Base-by-base conservation (phyloP, 371 early-diverging fungal species). In the Paraphysoderma sedebokerense region DNA sequence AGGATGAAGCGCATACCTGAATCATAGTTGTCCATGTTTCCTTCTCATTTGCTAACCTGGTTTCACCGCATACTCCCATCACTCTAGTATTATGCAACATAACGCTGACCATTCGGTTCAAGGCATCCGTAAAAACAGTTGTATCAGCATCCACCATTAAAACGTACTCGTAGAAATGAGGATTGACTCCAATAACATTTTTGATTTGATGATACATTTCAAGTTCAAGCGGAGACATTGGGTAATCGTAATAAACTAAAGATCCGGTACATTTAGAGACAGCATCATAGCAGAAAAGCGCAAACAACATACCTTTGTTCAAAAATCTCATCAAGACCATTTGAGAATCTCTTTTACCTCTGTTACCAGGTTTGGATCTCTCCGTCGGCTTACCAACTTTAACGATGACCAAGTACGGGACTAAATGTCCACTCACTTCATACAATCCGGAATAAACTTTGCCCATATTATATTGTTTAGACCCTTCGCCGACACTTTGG, bases 81-180 rank as follows among this genome's bases (percentile, higher is more conserved):
- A 92, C 76, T 59, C 81, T 79, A 37, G 76, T 74, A 61, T 96
- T 93, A 59, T 87, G 79, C 46, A 81, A 69, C 82, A 92, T 85
- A 33, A 71, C 67, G 31, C 88, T 80, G 22, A 93, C 76, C 74
- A 96, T 69, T 40, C 86, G 79, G 55, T 76, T 74, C 11, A 95
- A 67, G 9, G 90, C 81, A 59, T 90, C 84, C 2, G 77, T 74
- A 56, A 71, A 59, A 9, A 92, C 90, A 29, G 82, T 78, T 0
- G 95, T 96, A 59, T 96, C 97, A 11, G 95, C 91, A 63, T 96
- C 97, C 20, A 96, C 87, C 81, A 89, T 87, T 51, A 96, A 77
- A 26, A 83, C 69, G 58, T 77, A 90, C 65, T 96, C 95, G 63
- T 91, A 96, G 47, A 87, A 75, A 8, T 67, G 61, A 12, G 88